Evolutionary conservation across 2,329 filamentous ascomycete genomes (phyloP), one percentile per base, ranked within the genome.

Genomic region (Akanthomyces muscarius): DNA sequence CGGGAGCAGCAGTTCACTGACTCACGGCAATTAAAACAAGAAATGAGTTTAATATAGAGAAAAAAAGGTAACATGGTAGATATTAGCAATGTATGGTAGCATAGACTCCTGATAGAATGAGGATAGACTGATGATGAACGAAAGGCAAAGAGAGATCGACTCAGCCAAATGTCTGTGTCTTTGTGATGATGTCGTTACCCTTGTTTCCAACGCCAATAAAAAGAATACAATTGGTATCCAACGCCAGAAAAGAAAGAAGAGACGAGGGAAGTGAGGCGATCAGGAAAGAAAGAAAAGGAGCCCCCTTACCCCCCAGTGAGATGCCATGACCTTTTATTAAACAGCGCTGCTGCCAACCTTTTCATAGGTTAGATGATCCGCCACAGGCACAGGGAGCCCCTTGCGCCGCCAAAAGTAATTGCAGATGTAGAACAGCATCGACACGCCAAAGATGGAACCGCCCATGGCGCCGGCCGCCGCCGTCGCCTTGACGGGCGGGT

Each of bases 361-460:
- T 48, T 55, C 56, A 21, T 64, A 64, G 21, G 41, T 42, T 8
- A 41, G 30, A 33, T 61, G 62, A 3, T 61, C 48, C 4, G 38
- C 14, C 23, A 25, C 16, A 1, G 44, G 52, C 25, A 25, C 23
- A 5, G 48, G n/a, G 28, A 42, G 28, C 25, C n/a, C 21, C 33
- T 64, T 52, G 14, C 33, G 44, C 25, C 55, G 54, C 62, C 62
- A 64, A 61, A 64, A 64, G 50, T 64, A 64, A 16, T 64, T 64
- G 44, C n/a, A 21, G 7, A 58, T 51, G 25, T 64, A 64, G 45
- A 64, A 64, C 11, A 64, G 14, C 62, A 64, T 64, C 7, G 62
- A 64, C 16, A 64, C 6, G 36, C 62, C 62, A 45, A 64, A 64
- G 30, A 64, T 64, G 62, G 62, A 64, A 28, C 62, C 62, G 25